phyloP scores from a whole-genome alignment of 176 grass and related monocot genomes.

The Zizania latifolia region DNA sequence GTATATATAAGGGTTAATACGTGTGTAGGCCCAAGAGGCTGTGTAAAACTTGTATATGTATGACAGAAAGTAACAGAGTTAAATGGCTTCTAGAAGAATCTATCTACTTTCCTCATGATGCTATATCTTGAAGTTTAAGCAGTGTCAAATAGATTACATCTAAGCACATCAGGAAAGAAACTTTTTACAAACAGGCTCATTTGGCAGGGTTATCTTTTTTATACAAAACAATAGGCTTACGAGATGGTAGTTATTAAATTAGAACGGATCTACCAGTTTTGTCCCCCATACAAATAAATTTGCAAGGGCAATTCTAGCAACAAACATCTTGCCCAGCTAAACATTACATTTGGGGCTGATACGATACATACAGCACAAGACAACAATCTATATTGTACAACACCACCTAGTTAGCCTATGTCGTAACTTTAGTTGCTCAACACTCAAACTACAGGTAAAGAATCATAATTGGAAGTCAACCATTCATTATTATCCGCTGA shows the following conservation, averaged over 20 bases:
- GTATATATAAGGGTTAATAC: too few relatives aligned
- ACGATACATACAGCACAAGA: constrained; percentile 27
- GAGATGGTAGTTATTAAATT: background rate
- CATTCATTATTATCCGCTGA: constrained; percentile 24
- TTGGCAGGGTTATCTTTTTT: too few relatives aligned
- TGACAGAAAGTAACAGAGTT: too few relatives aligned
- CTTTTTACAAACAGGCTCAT: too few relatives aligned
- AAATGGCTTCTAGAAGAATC: too few relatives aligned
- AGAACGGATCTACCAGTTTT: background rate
- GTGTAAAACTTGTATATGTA: too few relatives aligned
- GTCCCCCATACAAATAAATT: background rate
- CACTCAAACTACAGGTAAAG: background rate
- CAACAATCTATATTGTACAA: constrained; percentile 34
- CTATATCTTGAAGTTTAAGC: too few relatives aligned
- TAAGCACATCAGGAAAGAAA: too few relatives aligned
- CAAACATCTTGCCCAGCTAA: constrained; percentile 1
- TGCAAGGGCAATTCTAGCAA: constrained; percentile 2
- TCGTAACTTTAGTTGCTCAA: background rate
- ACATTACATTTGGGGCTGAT: constrained; percentile 18
- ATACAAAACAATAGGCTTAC: background rate
- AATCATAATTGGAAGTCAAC: background rate
- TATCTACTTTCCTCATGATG: too few relatives aligned
- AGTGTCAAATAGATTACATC: too few relatives aligned
- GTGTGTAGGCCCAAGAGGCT: too few relatives aligned
- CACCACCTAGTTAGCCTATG: constrained; percentile 35